Base-by-base conservation (phyloP, 176 grass and related monocot genomes). In the Tuctoria greenei region DNA sequence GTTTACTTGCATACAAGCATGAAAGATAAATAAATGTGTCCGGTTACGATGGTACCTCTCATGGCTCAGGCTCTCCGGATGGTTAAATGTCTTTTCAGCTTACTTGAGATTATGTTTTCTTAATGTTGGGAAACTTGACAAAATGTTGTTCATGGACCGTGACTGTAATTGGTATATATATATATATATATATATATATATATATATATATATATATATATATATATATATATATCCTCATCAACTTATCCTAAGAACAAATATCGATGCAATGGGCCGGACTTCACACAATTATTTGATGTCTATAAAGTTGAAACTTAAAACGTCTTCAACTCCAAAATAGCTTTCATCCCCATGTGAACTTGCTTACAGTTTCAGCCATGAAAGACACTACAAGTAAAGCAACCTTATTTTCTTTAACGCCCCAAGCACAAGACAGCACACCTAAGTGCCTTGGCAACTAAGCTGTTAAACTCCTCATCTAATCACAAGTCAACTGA, bases 1-100 rank as follows among this genome's bases (percentile, higher is more conserved):
- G 86, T 80, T 88, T 65, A 79, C 58, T 78, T 66, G 54, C 68
- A 83, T 77, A 76, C 76, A 84, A 61, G 58, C 73, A 84, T 80
- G 71, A 88, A 31, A 88, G 55, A 84, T 80, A 88, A 84, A 88
- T 84, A 75, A 84, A 80, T 75, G 60, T 88, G 71, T 76, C 76
- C 27, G 45, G 47, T 80, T 88, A 64, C 69, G 58, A 27, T 57
- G 26, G 4, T 58, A 63, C 57, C 39, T 40, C 55, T 47, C 45
- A 59, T 75, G 71, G 17, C 31, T 73, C 52, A 71, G 71, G 17
- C 31, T 73, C 52, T 72, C 14, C 27, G 67, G 38, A 6, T 71
- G 56, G 27, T 59, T 79, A 42, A 50, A 60, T 79, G 52, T 84
- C 76, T 61, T 67, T 78, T 73, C 67, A 82, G 85, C 73, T 54